Base-by-base conservation (phyloP, 345 rosid species). In the Gossypium thurberi region DNA sequence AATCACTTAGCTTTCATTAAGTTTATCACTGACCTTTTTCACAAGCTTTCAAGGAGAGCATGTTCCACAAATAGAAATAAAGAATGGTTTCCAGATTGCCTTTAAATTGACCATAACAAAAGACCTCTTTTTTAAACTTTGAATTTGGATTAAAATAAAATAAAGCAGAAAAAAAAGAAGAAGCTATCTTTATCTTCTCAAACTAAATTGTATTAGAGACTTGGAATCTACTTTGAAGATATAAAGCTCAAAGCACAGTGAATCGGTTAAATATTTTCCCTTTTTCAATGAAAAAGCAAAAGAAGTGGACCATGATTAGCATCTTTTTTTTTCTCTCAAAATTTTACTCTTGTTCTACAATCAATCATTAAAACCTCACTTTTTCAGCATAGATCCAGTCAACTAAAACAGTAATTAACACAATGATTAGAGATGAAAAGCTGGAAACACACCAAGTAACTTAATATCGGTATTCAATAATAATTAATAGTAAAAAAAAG, bases 381-480 rank as follows among this genome's bases (percentile, higher is more conserved):
- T 68, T 77, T 62, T 23, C 59, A 48, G 51, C 42, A 65, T 70
- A 78, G 86, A 83, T 83, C 85, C 70, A 78, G 69, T 79, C 43
- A 70, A 48, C 43, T 64, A 71, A 65, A 68, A 23, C 15, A 58
- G 17, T 6, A 40, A 8, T 33, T 25, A 40, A 26, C 26, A 26
- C 58, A 7, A 42, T 21, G 37, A 72, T 66, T 33, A 60, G 64
- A 53, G 63, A 67, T 6, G 72, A 55, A 55, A 55, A 55, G 59
- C 11, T 55, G 59, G 33, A 40, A 21, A 46, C 17, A 23, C 5
- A 28, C n/a, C 0, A 51, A 43, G 46, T 6, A 21, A 74, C 15
- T 26, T 7, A 11, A 65, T 18, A 74, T 69, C 37, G 68, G 47
- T 21, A 61, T 48, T 26, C 12, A 14, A 40, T 4, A 44, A 23